phyloP scores from a whole-genome alignment of 768 basidiomycete species.

The Obba rivulosa region DNA sequence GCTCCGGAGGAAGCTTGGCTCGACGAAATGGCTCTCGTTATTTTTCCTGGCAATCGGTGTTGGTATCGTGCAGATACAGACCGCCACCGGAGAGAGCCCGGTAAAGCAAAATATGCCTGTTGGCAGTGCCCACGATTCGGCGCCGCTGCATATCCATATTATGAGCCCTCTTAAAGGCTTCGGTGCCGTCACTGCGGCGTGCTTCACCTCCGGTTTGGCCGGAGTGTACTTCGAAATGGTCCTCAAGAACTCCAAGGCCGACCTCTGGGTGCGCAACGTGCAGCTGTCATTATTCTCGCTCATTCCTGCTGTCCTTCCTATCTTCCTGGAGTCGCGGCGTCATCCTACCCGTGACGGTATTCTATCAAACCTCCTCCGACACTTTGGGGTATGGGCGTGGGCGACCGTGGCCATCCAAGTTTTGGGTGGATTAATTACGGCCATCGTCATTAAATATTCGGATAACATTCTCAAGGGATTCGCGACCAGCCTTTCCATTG shows the following conservation, averaged over 20 bases:
- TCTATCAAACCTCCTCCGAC: constrained; percentile 50
- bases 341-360: constrained; percentile 14
- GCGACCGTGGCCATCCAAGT: constrained; percentile 89
- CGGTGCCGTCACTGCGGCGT: constrained; percentile 76
- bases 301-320: constrained; percentile 80
- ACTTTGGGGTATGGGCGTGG: constrained; percentile 96
- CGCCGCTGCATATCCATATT: constrained; percentile 53
- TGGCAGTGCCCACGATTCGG: constrained; percentile 65
- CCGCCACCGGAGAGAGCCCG: constrained; percentile 25
- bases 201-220: constrained; percentile 85
- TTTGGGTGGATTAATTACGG: constrained; percentile 89
- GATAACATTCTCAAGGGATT: constrained; percentile 98
- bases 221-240: constrained; percentile 96
- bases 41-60: constrained; percentile 89
- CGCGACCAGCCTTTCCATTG: constrained; percentile 90
- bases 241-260: constrained; percentile 75
- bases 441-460: constrained; percentile 94
- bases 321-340: constrained; percentile 46
- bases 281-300: constrained; percentile 88
- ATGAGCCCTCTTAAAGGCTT: constrained; percentile 85
- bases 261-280: constrained; percentile 88
- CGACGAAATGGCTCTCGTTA: constrained; percentile 82
- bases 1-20: constrained; percentile 66
- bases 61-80: constrained; percentile 92
- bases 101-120: constrained; percentile 36